Conservation (phyloP, 2,329 filamentous ascomycete species). For the Alternaria sp. region DNA sequence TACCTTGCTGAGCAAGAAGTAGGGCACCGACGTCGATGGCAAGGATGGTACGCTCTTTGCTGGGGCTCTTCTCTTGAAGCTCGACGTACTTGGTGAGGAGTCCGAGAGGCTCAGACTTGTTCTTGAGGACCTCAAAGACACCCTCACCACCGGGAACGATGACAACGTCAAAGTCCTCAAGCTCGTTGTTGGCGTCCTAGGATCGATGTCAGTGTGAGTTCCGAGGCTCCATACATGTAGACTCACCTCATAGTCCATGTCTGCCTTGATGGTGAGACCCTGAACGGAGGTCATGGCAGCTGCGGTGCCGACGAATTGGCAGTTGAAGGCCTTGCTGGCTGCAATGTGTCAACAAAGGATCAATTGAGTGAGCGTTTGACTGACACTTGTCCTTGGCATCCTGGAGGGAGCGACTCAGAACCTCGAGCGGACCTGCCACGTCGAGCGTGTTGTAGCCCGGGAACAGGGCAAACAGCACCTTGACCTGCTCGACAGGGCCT, state of each 20-base stretch:
- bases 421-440: constrained; percentile 66
- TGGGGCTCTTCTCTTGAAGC: constrained; percentile 80
- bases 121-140: constrained; percentile 68
- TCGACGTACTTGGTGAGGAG: constrained; percentile 81
- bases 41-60: constrained; percentile 81
- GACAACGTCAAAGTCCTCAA: constrained; percentile 81
- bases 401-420: constrained; percentile 64
- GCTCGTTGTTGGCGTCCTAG: constrained; percentile 72
- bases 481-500: constrained; percentile 65
- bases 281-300: constrained; percentile 63
- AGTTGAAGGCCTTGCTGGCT: constrained; percentile 64
- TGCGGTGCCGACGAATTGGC: constrained; percentile 59
- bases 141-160: constrained; percentile 78
- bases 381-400: constrained; percentile 62
- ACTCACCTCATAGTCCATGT: constrained; percentile 72
- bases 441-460: constrained; percentile 66
- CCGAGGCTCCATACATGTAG: not conserved
- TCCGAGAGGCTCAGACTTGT: constrained; percentile 67
- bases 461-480: constrained; percentile 68
- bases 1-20: constrained; percentile 78
- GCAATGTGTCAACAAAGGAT: constrained; percentile 31
- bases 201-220: not conserved
- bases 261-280: constrained; percentile 75
- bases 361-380: constrained; percentile 14
- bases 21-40: constrained; percentile 83